These are phyloP conservation scores for Cytidiella melzeri DNA, from an alignment of 768 basidiomycete genomes.

Conservation along the genomic window DNA sequence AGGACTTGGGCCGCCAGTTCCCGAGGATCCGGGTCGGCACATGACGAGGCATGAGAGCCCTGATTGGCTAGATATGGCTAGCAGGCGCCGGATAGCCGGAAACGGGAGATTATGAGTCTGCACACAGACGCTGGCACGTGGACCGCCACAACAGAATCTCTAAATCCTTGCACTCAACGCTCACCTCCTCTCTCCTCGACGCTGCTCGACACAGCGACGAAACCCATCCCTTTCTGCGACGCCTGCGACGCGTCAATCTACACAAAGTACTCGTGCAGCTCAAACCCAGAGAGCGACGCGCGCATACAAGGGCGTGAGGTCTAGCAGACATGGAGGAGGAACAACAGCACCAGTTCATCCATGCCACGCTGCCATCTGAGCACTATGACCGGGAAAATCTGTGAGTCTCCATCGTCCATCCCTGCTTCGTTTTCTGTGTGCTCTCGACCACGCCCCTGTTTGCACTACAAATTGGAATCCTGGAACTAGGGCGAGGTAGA, in stretches of 20 bases:
- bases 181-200: neutral
- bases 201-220: neutral
- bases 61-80: neutral
- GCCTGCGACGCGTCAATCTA: too few species aligned
- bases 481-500: neutral
- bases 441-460: neutral
- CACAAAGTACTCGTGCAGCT: neutral
- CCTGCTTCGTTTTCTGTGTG: too few species aligned
- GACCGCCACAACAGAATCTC: neutral
- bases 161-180: neutral
- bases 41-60: neutral
- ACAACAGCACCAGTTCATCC: constrained; percentile 15
- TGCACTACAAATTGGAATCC: neutral
- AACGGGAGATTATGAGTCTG: neutral
- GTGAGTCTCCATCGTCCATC: constrained; percentile 14
- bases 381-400: constrained; percentile 13
- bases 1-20: neutral
- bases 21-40: neutral
- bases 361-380: constrained; percentile 9
- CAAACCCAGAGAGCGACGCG: neutral
- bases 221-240: too few species aligned
- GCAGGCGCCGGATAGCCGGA: neutral
- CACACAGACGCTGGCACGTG: neutral
- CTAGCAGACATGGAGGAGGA: constrained; percentile 12
- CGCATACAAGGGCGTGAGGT: neutral